phyloP scores from a whole-genome alignment of 768 basidiomycete genomes.

The Fomitopsis serialis region DNA sequence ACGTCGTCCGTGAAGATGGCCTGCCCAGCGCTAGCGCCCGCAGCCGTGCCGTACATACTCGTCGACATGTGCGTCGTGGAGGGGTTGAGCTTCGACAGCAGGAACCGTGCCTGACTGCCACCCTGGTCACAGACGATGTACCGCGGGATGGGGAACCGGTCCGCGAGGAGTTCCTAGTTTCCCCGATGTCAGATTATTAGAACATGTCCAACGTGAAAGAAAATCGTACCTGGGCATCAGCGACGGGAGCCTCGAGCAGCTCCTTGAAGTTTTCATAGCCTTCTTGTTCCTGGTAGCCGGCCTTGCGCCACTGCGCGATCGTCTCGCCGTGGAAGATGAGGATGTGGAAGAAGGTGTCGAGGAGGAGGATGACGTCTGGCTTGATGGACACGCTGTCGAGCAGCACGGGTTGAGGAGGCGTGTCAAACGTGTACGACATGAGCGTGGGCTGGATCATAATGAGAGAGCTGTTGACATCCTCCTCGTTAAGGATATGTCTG shows the following conservation, averaged over 20 bases:
- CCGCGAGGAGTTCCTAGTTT: conserved; percentile 80
- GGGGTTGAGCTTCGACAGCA: conserved; percentile 93
- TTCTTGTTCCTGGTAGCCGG: conserved; percentile 97
- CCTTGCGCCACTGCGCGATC: conserved; percentile 96
- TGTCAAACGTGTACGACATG: conserved; percentile 97
- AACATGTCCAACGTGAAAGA: no score
- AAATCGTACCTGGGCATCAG: conserved; percentile 74
- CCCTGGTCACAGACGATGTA: conserved; percentile 98
- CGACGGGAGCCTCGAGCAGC: conserved; percentile 77
- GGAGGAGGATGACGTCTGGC: conserved; percentile 90
- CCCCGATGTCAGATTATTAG: background rate
- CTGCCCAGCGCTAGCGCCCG: conserved; percentile 66
- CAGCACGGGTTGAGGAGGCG: conserved; percentile 86
- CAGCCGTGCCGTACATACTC: conserved; percentile 80
- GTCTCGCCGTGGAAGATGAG: conserved; percentile 99
- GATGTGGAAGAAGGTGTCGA: conserved; percentile 99
- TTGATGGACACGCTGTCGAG: conserved; percentile 98
- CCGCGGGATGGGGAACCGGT: conserved; percentile 95
- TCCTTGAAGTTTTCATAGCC: conserved; percentile 99
- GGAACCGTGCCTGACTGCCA: conserved; percentile 96
- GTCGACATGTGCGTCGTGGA: conserved; percentile 96
- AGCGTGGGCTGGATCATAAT: conserved; percentile 99
- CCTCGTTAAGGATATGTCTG: conserved; percentile 92
- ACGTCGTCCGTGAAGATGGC: conserved; percentile 99
- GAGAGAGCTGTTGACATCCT: conserved; percentile 97